Evolutionary conservation across 2,329 filamentous ascomycete species (phyloP).

Genomic region (Neonectria punicea): DNA sequence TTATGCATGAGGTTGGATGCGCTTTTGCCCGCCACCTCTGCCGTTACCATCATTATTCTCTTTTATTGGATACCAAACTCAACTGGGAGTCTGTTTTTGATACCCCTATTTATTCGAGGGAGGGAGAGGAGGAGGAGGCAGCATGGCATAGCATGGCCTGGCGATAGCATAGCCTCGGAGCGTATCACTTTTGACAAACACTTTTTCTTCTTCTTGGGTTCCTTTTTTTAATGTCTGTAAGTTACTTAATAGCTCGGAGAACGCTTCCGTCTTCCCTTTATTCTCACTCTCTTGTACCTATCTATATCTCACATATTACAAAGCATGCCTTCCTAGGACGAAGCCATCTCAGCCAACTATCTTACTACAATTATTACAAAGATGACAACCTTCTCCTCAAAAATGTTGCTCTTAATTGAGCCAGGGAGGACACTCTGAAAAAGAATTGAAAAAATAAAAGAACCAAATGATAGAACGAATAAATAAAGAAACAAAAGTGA

Average conservation of each 20-base stretch:
- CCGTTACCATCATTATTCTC: conserved; percentile 7
- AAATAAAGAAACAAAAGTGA: conserved; percentile 18
- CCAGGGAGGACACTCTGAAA: conserved; percentile 9
- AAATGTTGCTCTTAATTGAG: conserved; percentile 9
- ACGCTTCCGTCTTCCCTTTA: conserved; percentile 9
- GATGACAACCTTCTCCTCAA: conserved; percentile 18
- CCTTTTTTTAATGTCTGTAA: conserved; percentile 13
- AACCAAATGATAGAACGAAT: conserved; percentile 18
- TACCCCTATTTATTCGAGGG: conserved; percentile 37
- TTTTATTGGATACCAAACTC: conserved; percentile 23
- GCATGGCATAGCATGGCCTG: conserved; percentile 20
- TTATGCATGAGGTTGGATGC: not conserved
- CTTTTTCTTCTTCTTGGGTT: conserved; percentile 22
- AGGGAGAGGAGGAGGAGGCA: conserved; percentile 1
- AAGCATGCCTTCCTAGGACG: conserved; percentile 18
- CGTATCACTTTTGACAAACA: conserved; percentile 29
- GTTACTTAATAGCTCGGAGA: conserved; percentile 29
- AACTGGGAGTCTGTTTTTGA: conserved; percentile 35
- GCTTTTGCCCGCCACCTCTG: not conserved
- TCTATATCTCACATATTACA: conserved; percentile 30
- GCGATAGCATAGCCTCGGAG: conserved; percentile 37
- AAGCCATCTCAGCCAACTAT: conserved; percentile 25
- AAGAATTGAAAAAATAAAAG: conserved; percentile 15
- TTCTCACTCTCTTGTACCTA: conserved; percentile 10
- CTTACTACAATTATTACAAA: conserved; percentile 34